A percentile compares a stretch with the other conserved stretches of the same genome.
Evolutionary conservation across 331 rosid species (phyloP).

Genomic region (Quercus phellos): DNA sequence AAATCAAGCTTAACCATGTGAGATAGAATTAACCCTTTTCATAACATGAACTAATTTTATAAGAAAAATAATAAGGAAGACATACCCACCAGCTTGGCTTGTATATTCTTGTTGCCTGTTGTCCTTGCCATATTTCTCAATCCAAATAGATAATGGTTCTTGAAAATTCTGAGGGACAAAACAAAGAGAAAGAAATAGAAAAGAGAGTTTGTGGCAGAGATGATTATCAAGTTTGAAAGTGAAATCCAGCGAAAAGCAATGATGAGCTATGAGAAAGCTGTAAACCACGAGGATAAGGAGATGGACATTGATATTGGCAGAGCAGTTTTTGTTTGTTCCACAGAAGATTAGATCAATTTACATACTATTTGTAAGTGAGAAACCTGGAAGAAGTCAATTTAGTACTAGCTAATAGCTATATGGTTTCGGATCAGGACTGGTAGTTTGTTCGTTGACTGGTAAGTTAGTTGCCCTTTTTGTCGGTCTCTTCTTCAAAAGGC

Average conservation of each 20-base stretch:
- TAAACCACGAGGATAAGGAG: background rate
- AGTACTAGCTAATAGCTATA: background rate
- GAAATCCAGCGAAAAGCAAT: conserved; percentile 2
- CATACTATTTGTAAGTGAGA: background rate
- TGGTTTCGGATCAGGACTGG: conserved; percentile 31
- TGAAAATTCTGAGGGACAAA: background rate
- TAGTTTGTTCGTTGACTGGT: conserved; percentile 60
- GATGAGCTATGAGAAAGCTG: background rate
- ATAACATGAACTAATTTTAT: background rate
- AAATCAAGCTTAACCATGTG: background rate
- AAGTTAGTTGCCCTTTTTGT: conserved; percentile 15
- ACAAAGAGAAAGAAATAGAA: background rate
- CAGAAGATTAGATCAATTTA: background rate
- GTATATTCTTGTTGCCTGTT: conserved; percentile 62
- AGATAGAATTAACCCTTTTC: background rate
- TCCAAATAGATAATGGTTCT: background rate
- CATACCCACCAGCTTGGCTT: conserved; percentile 98
- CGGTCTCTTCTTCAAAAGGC: too few relatives aligned
- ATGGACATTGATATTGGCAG: conserved; percentile 11
- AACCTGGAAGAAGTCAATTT: conserved; percentile 4
- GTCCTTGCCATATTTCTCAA: conserved; percentile 43
- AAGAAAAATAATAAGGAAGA: conserved; percentile 34
- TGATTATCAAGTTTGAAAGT: conserved; percentile 15
- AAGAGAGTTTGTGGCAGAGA: background rate
- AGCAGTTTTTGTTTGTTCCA: background rate